Evolutionary conservation across 345 rosid genomes (phyloP).

Genomic region (Syzygium grande): DNA sequence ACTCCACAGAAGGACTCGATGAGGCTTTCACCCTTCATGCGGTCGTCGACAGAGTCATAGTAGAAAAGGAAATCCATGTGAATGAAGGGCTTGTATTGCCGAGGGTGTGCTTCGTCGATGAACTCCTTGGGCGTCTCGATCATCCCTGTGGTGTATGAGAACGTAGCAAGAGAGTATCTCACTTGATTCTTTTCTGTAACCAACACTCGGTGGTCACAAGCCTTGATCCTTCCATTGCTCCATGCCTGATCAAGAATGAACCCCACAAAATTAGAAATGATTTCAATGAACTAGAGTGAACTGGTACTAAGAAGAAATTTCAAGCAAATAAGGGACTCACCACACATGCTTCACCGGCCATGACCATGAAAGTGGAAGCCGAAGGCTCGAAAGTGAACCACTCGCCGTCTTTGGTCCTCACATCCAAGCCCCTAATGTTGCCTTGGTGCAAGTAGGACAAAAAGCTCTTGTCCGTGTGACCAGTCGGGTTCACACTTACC

Average conservation of each 20-base stretch:
- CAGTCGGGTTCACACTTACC: slow-evolving; percentile 2
- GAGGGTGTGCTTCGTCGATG: slow-evolving; percentile 11
- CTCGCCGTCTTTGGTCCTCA: slow-evolving; percentile 8
- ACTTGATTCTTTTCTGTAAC: slow-evolving; percentile 1
- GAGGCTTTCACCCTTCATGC: not conserved
- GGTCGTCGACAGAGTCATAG: not conserved
- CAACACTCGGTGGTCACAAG: slow-evolving; percentile 11
- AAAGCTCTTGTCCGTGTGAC: slow-evolving; percentile 21
- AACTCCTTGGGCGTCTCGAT: slow-evolving; percentile 11
- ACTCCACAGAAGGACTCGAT: slow-evolving; percentile 4
- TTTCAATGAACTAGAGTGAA: not conserved
- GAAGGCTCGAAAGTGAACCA: not conserved
- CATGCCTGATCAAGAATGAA: slow-evolving; percentile 9
- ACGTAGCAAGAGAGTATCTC: slow-evolving; percentile 10
- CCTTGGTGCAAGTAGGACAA: slow-evolving; percentile 20
- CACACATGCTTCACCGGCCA: slow-evolving; percentile 13
- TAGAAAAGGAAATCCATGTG: slow-evolving; percentile 9
- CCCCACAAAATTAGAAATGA: not conserved
- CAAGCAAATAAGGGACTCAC: not conserved
- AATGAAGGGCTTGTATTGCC: slow-evolving; percentile 13
- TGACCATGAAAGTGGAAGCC: slow-evolving; percentile 8
- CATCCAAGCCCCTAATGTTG: slow-evolving; percentile 19
- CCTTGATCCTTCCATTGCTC: slow-evolving; percentile 20
- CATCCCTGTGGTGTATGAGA: slow-evolving; percentile 7
- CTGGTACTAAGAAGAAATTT: no score